These are phyloP conservation scores for Auricularia sp. DNA, from an alignment of 768 basidiomycete genomes.

Conservation along the genomic window DNA sequence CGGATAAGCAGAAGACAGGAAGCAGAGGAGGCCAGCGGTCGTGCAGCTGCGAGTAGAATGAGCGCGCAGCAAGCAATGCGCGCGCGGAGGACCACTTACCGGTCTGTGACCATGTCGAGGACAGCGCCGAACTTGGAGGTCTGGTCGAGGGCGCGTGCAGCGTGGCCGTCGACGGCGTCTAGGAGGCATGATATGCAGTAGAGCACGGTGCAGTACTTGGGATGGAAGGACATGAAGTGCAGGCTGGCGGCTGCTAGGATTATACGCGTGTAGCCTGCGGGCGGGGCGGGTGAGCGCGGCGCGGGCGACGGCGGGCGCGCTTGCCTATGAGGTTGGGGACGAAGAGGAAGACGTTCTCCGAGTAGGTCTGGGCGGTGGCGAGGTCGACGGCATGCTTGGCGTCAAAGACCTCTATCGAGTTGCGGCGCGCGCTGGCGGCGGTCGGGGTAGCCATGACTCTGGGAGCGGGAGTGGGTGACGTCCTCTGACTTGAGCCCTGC, in stretches of 20 bases:
- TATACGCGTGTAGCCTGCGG: constrained; percentile 77
- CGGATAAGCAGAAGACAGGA: constrained; percentile 85
- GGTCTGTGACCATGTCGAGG: constrained; percentile 97
- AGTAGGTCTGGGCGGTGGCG: constrained; percentile 74
- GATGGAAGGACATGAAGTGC: constrained; percentile 91
- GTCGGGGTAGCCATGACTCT: background rate
- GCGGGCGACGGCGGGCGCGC: constrained; percentile 15
- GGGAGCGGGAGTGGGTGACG: background rate
- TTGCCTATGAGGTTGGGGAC: constrained; percentile 91
- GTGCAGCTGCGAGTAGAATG: constrained; percentile 62
- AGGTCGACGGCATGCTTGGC: constrained; percentile 81
- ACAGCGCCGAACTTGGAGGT: constrained; percentile 96
- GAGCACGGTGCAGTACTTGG: constrained; percentile 79
- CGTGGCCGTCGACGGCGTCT: constrained; percentile 92
- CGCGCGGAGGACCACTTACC: constrained; percentile 40
- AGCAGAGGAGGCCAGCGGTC: constrained; percentile 88
- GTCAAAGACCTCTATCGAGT: constrained; percentile 62
- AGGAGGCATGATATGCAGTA: constrained; percentile 87
- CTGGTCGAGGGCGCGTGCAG: constrained; percentile 78
- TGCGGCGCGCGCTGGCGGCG: constrained; percentile 28
- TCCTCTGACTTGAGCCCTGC: background rate
- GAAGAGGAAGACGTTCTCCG: constrained; percentile 96
- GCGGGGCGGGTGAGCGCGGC: constrained; percentile 4
- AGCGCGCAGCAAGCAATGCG: constrained; percentile 2
- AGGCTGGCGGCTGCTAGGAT: constrained; percentile 82